Base-by-base conservation (phyloP, 1,284 basidiomycete species). In the Papiliotrema fonsecae region DNA sequence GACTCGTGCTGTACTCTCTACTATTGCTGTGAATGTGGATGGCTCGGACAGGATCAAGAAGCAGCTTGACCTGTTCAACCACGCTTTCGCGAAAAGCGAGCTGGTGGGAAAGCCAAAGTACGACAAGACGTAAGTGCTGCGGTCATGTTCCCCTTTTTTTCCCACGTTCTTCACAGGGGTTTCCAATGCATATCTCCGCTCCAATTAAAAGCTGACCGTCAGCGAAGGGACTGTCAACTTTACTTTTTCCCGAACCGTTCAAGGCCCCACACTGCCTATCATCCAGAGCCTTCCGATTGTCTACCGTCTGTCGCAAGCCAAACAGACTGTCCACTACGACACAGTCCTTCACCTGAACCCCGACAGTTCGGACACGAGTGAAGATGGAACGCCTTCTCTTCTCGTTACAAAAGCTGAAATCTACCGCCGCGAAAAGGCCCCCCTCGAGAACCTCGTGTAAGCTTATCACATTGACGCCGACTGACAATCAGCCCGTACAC, bases 361-460 rank as follows among this genome's bases (percentile, higher is more conserved):
- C 9, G 59, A 62, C 39, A 55, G 51, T 30, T 53, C 54, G 25
- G 50, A 51, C 10, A 53, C 54, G 5, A 53, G 45, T 21, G 53
- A 54, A 21, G 44, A 51, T n/a, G 49, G 44, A 4, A 35, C 38
- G 14, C 46, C 54, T 3, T 56, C 56, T 45, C 52, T 65, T 27
- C 62, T 60, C 42, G 64, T 72, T n/a, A 58, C 62, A 39, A 63
- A 61, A 49, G 45, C 66, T 4, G 54, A 55, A 19, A 50, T 57
- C 10, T 55, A 47, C 28, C 42, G 51, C 18, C 34, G 55, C 35
- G 51, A 49, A 26, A 35, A 46, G 11, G 32, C 44, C 10, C 51
- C 52, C 13, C 32, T 60, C 22, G 60, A 64, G 38, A 45, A 50
- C 26, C 32, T 50, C 49, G 34, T 66, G 68, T 67, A 38, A 56